A percentile compares a stretch with the other conserved stretches of the same genome.
These are phyloP conservation scores for Trichoderma sp. DNA, from an alignment of 2,329 filamentous ascomycete species.

Conservation along the genomic window DNA sequence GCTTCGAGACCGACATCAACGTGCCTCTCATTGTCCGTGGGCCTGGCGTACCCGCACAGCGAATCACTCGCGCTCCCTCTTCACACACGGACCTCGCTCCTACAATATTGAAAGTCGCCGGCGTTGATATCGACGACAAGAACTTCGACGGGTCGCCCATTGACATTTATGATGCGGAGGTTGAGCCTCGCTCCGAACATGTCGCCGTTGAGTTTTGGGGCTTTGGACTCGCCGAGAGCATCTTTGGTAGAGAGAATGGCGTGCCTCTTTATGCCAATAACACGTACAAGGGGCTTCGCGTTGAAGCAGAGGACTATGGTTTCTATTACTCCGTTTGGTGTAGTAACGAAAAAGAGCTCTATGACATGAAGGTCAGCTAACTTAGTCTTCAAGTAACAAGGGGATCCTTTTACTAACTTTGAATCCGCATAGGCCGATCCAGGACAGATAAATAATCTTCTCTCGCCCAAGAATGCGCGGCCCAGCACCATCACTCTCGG, in stretches of 20 bases:
- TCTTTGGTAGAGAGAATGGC: conserved; percentile 32
- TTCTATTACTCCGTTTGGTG: conserved; percentile 73
- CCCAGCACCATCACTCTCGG: conserved; percentile 36
- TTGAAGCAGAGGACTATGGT: conserved; percentile 59
- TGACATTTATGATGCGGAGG: conserved; percentile 42
- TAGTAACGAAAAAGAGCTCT: conserved; percentile 68
- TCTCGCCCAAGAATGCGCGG: conserved; percentile 31
- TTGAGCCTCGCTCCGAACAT: conserved; percentile 49
- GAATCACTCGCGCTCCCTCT: conserved; percentile 51
- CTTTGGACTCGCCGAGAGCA: conserved; percentile 44
- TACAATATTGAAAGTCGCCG: conserved; percentile 56
- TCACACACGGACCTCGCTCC: conserved; percentile 68
- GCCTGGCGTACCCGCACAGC: conserved; percentile 51
- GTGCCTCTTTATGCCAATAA: conserved; percentile 45
- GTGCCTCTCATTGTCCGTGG: conserved; percentile 62
- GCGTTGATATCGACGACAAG: conserved; percentile 46
- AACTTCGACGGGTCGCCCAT: conserved; percentile 61
- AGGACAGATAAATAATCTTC: conserved; percentile 54
- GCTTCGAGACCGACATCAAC: conserved; percentile 63
- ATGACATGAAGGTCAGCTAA: conserved; percentile 55
- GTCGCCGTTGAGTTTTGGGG: conserved; percentile 64
- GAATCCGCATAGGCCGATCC: conserved; percentile 51
- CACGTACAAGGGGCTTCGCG: conserved; percentile 64
- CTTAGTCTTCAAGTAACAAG: background rate
- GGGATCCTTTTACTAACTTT: conserved; percentile 18